phyloP scores from a whole-genome alignment of 805 yeast species.

The Teunomyces atbi region DNA sequence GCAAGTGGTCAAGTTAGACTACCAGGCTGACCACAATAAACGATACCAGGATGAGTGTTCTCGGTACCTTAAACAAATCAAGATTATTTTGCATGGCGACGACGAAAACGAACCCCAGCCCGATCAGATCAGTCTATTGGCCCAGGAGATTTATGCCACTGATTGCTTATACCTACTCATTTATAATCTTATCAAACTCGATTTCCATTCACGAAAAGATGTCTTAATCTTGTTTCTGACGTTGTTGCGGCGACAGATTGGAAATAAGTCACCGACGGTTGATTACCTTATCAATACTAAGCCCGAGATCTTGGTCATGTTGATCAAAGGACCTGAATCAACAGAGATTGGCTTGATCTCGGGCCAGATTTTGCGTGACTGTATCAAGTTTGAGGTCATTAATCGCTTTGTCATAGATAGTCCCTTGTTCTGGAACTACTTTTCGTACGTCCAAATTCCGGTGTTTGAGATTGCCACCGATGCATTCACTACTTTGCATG shows the following conservation, averaged over 20 bases:
- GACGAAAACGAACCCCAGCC: constrained; percentile 62
- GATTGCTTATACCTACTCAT: constrained; percentile 68
- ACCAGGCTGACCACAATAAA: constrained; percentile 35
- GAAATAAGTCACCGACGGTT: constrained; percentile 78
- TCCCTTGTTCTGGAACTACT: constrained; percentile 75
- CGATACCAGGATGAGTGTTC: constrained; percentile 72
- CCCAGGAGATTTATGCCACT: constrained; percentile 73
- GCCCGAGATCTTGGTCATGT: constrained; percentile 60
- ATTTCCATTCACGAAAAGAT: constrained; percentile 88
- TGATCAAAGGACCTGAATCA: constrained; percentile 72
- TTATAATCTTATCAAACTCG: constrained; percentile 60
- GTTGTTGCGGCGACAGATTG: constrained; percentile 74
- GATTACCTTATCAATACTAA: constrained; percentile 66
- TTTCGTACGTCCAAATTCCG: constrained; percentile 70
- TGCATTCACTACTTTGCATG: constrained; percentile 74
- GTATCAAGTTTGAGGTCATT: constrained; percentile 74
- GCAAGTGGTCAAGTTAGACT: constrained; percentile 61
- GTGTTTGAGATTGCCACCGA: constrained; percentile 91
- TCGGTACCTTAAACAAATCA: constrained; percentile 62
- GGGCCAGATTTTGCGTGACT: constrained; percentile 81
- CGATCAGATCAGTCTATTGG: constrained; percentile 71
- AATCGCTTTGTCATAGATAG: constrained; percentile 58
- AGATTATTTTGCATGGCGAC: constrained; percentile 67
- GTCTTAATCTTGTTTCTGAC: constrained; percentile 71
- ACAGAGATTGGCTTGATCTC: constrained; percentile 70